Evolutionary conservation across 164 flowering plant species (phyloP), one percentile per base, ranked within the genome.

Genomic region (Vitis rupestris): DNA sequence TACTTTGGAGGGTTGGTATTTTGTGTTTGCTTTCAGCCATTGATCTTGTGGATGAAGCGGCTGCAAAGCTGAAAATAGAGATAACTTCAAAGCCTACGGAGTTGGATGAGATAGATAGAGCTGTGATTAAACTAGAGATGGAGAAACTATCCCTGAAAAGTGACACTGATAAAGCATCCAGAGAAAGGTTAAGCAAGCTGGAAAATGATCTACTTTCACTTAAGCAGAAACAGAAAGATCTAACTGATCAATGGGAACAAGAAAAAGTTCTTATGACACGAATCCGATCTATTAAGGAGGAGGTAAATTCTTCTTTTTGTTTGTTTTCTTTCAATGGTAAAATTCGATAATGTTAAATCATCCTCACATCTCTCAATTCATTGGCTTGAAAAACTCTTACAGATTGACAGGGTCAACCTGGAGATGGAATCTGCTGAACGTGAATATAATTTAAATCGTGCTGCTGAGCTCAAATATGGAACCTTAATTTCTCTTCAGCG

Each of bases 371-470:
- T 50, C 4, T 15, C 61, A 10, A 47, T 65, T 10, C 2, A 57
- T 55, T 3, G 54, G 52, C 51, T 50, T 66, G 12, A 49, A 50
- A 59, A 74, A 2, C 62, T 51, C 48, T 69, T 72, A 30, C 64
- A 94, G 98, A 83, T 94, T 80, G 98, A 92, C 79, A 81, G 98
- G 77, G 98, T 94, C 65, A 94, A 92, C 74, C 68, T 83, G 56
- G 99, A 94, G 82, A 88, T 90, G 89, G 96, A 94, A 83, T 95
- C 99, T 55, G 98, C 99, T 56, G 99, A 93, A 72, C 90, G 97
- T 64, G 97, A 90, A 17, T 93, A 90, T 72, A 84, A 95, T 81
- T 79, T 93, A 54, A 90, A 78, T 66, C 96, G 99, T 79, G 97
- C 98, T 51, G 97, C 96, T 16, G 99, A 95, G 76, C 96, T 95